A percentile compares a stretch with the other conserved stretches of the same genome.
Conservation (phyloP, 176 grass and related monocot species). For the Paspalum vaginatum region DNA sequence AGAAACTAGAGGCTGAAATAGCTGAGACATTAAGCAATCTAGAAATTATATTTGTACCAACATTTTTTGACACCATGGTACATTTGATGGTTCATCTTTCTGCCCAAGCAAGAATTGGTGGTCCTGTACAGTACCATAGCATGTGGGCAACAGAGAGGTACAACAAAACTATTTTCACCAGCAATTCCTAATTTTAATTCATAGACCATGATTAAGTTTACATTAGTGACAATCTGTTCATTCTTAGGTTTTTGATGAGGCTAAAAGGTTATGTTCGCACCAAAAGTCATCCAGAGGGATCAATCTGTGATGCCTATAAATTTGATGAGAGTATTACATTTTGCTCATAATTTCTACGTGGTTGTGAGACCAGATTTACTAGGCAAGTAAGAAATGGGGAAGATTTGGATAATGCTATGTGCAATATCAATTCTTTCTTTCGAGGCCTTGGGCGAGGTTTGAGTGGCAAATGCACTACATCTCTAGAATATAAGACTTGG, state of each 20-base stretch:
- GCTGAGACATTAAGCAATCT: not conserved
- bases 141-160: not conserved
- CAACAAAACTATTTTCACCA: not conserved
- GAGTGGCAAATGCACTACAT: not conserved
- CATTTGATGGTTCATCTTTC: conserved; percentile 4
- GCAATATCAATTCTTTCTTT: no score
- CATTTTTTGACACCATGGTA: not conserved
- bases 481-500: not conserved
- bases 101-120: not conserved
- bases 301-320: no score
- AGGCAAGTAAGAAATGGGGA: no score
- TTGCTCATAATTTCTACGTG: no score
- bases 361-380: no score
- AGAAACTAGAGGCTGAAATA: not conserved
- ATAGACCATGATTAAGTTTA: no score
- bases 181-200: no score
- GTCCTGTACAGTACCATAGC: not conserved
- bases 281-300: not conserved
- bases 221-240: no score
- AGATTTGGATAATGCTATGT: no score
- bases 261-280: not conserved
- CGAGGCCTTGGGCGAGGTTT: not conserved
- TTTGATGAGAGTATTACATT: no score
- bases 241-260: not conserved
- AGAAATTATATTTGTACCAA: not conserved